Evolutionary conservation across 768 basidiomycete genomes (phyloP).

Genomic region (Gelatoporia subvermispora): DNA sequence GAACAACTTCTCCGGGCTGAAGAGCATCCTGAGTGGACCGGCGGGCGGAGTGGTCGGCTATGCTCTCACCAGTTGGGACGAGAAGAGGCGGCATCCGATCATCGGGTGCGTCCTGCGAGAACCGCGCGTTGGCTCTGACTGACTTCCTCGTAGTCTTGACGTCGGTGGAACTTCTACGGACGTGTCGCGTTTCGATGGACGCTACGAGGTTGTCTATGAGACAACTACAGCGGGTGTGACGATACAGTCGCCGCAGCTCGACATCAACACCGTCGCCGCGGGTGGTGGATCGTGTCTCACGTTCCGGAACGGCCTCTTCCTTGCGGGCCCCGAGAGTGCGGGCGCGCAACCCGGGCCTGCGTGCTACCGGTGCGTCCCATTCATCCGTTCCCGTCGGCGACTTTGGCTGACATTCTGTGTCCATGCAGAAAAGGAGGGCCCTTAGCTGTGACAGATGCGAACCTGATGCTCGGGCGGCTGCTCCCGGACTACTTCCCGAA

Average conservation of each 20-base stretch:
- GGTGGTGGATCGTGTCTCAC: conserved; percentile 89
- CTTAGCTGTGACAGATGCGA: conserved; percentile 89
- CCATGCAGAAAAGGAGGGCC: conserved; percentile 78
- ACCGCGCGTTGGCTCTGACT: background rate
- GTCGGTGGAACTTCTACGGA: conserved; percentile 97
- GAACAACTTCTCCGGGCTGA: conserved; percentile 84
- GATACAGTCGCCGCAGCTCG: conserved; percentile 88
- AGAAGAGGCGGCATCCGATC: conserved; percentile 60
- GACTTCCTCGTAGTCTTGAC: conserved; percentile 51
- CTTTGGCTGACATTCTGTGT: background rate
- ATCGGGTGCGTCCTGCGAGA: conserved; percentile 60
- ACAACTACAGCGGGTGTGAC: conserved; percentile 93
- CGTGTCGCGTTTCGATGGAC: conserved; percentile 87
- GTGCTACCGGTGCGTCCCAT: conserved; percentile 68
- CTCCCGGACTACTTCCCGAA: conserved; percentile 91
- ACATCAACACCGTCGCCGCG: conserved; percentile 95
- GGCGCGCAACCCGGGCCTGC: conserved; percentile 92
- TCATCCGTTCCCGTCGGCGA: background rate
- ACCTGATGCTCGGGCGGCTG: conserved; percentile 83
- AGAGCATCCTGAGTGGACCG: conserved; percentile 89
- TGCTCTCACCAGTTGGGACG: conserved; percentile 88
- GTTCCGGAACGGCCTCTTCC: conserved; percentile 87
- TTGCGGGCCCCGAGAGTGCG: conserved; percentile 89
- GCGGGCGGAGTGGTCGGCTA: conserved; percentile 97
- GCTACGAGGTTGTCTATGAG: conserved; percentile 91